Percentiles rank a stretch among this genome's conserved stretches.
phyloP scores from a whole-genome alignment of 176 grass and related monocot species.

The Musa acuminata region DNA sequence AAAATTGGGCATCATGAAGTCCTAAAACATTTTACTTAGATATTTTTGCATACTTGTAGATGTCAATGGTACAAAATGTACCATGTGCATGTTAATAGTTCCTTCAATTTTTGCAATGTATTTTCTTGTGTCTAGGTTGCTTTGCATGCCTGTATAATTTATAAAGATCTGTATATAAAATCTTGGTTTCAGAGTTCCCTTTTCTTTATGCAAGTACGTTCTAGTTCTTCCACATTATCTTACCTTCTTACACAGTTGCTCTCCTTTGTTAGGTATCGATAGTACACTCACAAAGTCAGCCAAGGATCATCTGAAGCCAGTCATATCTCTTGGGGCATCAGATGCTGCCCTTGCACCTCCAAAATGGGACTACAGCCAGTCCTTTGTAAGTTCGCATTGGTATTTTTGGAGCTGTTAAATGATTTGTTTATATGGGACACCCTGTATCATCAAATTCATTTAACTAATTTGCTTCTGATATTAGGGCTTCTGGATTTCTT shows the following conservation, averaged over 20 bases:
- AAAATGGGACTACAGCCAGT: slow-evolving; percentile 30
- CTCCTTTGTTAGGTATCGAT: slow-evolving; percentile 31
- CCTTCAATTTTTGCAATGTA: too few relatives aligned
- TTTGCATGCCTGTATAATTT: not conserved
- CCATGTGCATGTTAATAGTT: too few relatives aligned
- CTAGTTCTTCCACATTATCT: not conserved
- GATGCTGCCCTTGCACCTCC: slow-evolving; percentile 28
- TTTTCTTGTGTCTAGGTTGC: not conserved
- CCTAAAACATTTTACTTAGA: too few relatives aligned
- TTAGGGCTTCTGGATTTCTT: not conserved
- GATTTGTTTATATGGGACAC: not conserved
- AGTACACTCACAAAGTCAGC: slow-evolving; percentile 22
- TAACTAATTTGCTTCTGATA: not conserved
- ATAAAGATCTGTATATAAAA: not conserved
- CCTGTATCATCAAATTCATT: not conserved
- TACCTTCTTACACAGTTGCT: not conserved
- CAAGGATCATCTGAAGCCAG: slow-evolving; percentile 18
- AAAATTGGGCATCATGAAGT: too few relatives aligned
- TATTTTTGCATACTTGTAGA: too few relatives aligned
- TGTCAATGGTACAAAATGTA: too few relatives aligned
- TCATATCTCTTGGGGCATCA: slow-evolving; percentile 30
- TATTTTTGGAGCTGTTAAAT: not conserved
- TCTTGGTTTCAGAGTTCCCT: too few relatives aligned
- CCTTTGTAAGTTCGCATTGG: slow-evolving; percentile 48
- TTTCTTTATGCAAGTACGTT: not conserved